A percentile compares a stretch with the other conserved stretches of the same genome.
These are phyloP conservation scores for Mimosa bimucronata DNA, from an alignment of 306 rosid genomes.

Conservation along the genomic window DNA sequence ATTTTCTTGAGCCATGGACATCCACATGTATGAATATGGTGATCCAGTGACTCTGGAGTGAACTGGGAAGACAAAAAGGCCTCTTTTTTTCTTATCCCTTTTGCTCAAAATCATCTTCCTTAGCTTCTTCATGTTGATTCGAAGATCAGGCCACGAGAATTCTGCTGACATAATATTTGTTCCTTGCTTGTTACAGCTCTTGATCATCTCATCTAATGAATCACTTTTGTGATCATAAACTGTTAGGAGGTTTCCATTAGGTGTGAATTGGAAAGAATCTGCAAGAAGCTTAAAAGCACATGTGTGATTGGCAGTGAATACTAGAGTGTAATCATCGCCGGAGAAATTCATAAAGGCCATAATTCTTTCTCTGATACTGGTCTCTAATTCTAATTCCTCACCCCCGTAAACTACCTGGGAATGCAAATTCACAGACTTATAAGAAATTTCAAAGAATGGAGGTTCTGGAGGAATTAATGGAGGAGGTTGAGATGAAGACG, in stretches of 20 bases:
- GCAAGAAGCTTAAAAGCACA: constrained; percentile 76
- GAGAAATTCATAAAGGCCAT: constrained; percentile 82
- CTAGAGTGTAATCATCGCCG: constrained; percentile 65
- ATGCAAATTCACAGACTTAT: constrained; percentile 64
- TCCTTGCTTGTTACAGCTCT: constrained; percentile 66
- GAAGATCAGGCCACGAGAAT: constrained; percentile 66
- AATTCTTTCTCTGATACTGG: constrained; percentile 55
- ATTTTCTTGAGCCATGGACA: constrained; percentile 77
- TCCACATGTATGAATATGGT: constrained; percentile 79
- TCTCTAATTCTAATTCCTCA: constrained; percentile 66
- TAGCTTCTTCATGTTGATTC: constrained; percentile 49
- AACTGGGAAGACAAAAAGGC: constrained; percentile 82
- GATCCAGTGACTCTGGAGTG: constrained; percentile 78
- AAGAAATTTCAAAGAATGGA: constrained; percentile 55
- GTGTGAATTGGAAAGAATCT: constrained; percentile 69
- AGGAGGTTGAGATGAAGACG: constrained; percentile 45
- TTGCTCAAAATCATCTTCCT: constrained; percentile 48
- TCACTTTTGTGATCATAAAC: constrained; percentile 75
- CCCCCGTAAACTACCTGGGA: constrained; percentile 57
- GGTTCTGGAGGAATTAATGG: constrained; percentile 35
- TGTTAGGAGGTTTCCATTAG: constrained; percentile 64
- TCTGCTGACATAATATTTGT: constrained; percentile 59
- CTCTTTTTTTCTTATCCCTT: constrained; percentile 48
- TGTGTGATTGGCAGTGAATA: constrained; percentile 76
- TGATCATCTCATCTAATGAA: constrained; percentile 64